phyloP scores from a whole-genome alignment of 1,139 yeast species.

The Tardiomyces blankii region DNA sequence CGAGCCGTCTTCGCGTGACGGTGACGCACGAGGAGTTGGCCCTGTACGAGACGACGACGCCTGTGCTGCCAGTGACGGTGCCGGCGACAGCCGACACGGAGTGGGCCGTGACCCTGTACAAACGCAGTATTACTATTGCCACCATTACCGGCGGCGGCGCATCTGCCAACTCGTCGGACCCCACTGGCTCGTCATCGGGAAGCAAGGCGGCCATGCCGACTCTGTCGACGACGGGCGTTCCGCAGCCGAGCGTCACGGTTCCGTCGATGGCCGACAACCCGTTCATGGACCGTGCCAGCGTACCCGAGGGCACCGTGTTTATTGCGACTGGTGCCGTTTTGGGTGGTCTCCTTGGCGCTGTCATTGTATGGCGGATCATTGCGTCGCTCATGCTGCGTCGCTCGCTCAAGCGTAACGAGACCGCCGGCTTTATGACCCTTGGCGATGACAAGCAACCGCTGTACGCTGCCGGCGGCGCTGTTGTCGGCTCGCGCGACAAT shows the following conservation, averaged over 20 bases:
- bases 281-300: constrained; percentile 37
- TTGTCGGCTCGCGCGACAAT: constrained; percentile 3
- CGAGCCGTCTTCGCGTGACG: not conserved
- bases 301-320: constrained; percentile 68
- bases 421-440: constrained; percentile 1
- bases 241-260: constrained; percentile 14
- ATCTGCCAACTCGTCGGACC: not conserved
- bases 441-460: constrained; percentile 10
- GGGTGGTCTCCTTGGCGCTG: constrained; percentile 32
- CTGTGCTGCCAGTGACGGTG: not conserved
- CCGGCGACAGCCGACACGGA: not conserved
- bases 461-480: constrained; percentile 7
- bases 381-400: constrained; percentile 8
- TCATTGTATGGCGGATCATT: constrained; percentile 10
- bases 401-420: constrained; percentile 10
- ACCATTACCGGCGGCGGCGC: not conserved
- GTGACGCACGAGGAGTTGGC: not conserved
- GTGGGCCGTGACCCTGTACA: not conserved
- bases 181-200: not conserved
- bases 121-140: not conserved
- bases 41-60: not conserved
- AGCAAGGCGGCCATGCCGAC: not conserved
- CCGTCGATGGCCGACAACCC: constrained; percentile 55
- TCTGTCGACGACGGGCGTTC: not conserved
- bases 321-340: constrained; percentile 66